A percentile compares a stretch with the other conserved stretches of the same genome.
Evolutionary conservation across 495 filamentous ascomycete genomes (phyloP).

Genomic region (Usnea hakonensis): DNA sequence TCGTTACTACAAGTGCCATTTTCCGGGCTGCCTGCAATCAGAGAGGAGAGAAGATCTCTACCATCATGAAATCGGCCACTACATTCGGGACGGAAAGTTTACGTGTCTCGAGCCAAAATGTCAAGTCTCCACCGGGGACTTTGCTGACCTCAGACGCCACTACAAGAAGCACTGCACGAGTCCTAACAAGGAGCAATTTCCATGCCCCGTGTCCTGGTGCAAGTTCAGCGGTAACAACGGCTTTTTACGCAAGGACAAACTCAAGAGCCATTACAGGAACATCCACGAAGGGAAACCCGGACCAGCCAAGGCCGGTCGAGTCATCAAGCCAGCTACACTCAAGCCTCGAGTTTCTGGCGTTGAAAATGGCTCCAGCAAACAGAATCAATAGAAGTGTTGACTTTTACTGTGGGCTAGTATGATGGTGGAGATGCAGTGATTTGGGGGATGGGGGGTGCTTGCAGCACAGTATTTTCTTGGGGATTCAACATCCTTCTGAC

Average conservation of each 20-base stretch:
- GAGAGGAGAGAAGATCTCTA: too few relatives aligned
- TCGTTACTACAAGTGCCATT: neutral
- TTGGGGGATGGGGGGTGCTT: neutral
- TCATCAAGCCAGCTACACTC: conserved; percentile 8
- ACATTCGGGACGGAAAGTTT: neutral
- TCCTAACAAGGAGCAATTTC: neutral
- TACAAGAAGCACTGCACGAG: conserved; percentile 5
- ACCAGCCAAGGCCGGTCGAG: conserved; percentile 6
- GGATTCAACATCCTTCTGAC: neutral
- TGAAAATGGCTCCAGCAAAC: neutral
- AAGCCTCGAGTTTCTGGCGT: neutral
- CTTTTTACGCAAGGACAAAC: conserved; percentile 18
- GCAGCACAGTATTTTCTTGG: neutral
- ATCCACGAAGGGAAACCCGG: conserved; percentile 1
- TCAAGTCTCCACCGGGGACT: neutral
- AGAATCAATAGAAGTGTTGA: neutral
- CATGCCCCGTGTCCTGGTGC: conserved; percentile 10
- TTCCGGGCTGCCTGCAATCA: neutral
- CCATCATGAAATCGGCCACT: conserved; percentile 3
- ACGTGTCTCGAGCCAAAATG: conserved; percentile 4
- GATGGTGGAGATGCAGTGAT: neutral
- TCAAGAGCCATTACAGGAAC: conserved; percentile 8
- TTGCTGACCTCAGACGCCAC: conserved; percentile 9
- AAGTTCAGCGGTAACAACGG: conserved; percentile 9
- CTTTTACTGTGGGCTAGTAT: neutral